Conservation (phyloP, 2,329 filamentous ascomycete species). For the Pseudogymnoascus sp. region DNA sequence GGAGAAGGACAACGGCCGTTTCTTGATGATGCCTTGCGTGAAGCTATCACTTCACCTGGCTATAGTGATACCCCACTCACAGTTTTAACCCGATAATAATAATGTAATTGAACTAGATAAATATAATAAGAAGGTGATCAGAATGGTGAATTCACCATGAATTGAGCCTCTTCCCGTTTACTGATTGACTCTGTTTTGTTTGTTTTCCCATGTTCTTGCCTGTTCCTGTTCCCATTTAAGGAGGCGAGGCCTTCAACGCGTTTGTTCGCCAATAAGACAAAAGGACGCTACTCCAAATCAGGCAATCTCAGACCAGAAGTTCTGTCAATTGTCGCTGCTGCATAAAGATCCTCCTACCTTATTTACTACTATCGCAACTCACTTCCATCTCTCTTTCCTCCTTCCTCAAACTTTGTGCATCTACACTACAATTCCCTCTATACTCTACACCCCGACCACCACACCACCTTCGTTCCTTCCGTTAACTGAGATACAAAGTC, state of each 20-base stretch:
- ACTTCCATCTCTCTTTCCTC: slow-evolving; percentile 9
- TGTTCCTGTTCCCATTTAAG: slow-evolving; percentile 2
- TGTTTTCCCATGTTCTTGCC: not conserved
- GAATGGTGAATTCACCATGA: not conserved
- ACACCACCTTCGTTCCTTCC: not conserved
- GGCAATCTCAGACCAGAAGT: slow-evolving; percentile 2
- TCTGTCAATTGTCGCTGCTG: slow-evolving; percentile 6
- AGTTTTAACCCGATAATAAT: slow-evolving; percentile 5
- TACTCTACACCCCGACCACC: not conserved
- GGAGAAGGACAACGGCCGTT: slow-evolving; percentile 36
- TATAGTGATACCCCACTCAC: slow-evolving; percentile 5
- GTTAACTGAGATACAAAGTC: slow-evolving; percentile 3
- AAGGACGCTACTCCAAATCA: not conserved
- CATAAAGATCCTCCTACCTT: slow-evolving; percentile 9
- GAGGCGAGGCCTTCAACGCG: slow-evolving; percentile 8
- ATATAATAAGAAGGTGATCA: not conserved
- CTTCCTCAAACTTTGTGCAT: slow-evolving; percentile 8
- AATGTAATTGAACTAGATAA: slow-evolving; percentile 4
- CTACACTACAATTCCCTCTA: not conserved
- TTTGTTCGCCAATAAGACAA: slow-evolving; percentile 9
- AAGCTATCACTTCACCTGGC: slow-evolving; percentile 1
- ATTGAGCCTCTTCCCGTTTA: not conserved
- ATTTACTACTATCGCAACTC: slow-evolving; percentile 8
- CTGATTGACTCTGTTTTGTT: slow-evolving; percentile 1
- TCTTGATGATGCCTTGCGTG: slow-evolving; percentile 18